Conservation (phyloP, 768 basidiomycete genomes). For the Amanita fuliginea region DNA sequence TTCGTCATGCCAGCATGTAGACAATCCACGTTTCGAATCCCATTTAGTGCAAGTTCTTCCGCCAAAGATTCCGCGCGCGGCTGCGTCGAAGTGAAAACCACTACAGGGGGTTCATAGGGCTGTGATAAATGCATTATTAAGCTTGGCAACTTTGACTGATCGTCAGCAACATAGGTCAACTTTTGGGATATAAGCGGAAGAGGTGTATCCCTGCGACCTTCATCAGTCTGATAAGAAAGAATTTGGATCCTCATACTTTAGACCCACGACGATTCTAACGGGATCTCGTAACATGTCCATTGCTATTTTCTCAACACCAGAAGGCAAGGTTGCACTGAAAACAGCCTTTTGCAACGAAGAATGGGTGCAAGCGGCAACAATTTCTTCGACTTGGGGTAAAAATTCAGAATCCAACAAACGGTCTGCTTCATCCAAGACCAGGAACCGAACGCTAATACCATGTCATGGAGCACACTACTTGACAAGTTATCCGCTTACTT, state of each 20-base stretch:
- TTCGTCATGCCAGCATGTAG: constrained; percentile 86
- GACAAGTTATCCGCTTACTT: constrained; percentile 44
- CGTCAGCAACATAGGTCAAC: constrained; percentile 86
- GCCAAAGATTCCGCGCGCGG: constrained; percentile 71
- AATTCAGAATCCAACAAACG: constrained; percentile 87
- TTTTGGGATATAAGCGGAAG: constrained; percentile 84
- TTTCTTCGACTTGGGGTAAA: constrained; percentile 78
- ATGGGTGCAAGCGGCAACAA: constrained; percentile 67
- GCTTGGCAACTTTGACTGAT: constrained; percentile 89
- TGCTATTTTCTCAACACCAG: constrained; percentile 77
- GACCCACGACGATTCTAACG: constrained; percentile 89
- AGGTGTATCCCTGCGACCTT: constrained; percentile 69
- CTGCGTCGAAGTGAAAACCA: constrained; percentile 89
- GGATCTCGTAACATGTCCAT: constrained; percentile 79
- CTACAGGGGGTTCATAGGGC: constrained; percentile 82
- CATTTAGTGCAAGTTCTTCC: constrained; percentile 72
- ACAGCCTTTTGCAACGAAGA: constrained; percentile 71
- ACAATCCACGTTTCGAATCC: constrained; percentile 74
- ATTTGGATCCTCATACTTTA: constrained; percentile 55
- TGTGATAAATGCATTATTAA: constrained; percentile 69
- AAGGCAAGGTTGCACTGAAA: constrained; percentile 92
- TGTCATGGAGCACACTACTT: not conserved
- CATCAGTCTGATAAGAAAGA: constrained; percentile 4
- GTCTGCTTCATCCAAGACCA: constrained; percentile 87
- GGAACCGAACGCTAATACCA: constrained; percentile 59